phyloP scores from a whole-genome alignment of 2,329 filamentous ascomycete species.

The Diaporthe humulicola region DNA sequence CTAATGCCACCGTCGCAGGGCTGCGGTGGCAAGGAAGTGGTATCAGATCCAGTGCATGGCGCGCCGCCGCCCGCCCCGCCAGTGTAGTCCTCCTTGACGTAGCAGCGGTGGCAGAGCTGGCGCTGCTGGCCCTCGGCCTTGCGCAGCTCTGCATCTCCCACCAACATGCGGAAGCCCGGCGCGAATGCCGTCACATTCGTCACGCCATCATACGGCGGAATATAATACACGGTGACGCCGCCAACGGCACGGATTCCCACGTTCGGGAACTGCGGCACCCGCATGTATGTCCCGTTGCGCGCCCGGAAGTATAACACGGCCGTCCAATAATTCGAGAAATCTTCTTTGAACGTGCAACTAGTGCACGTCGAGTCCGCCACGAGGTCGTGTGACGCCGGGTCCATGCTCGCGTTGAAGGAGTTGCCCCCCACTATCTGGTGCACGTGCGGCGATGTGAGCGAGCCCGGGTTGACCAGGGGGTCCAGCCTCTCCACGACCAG shows the following conservation, averaged over 20 bases:
- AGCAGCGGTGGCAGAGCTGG: slow-evolving; percentile 49
- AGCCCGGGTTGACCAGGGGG: slow-evolving; percentile 52
- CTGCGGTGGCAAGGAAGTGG: slow-evolving; percentile 54
- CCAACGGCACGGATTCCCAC: slow-evolving; percentile 58
- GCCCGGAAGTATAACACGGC: slow-evolving; percentile 29
- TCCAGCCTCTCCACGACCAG: slow-evolving; percentile 43
- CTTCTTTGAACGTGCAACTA: slow-evolving; percentile 29
- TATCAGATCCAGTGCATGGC: slow-evolving; percentile 45
- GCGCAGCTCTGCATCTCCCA: slow-evolving; percentile 51
- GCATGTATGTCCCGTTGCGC: slow-evolving; percentile 30
- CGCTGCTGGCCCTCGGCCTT: slow-evolving; percentile 39
- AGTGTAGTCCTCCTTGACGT: slow-evolving; percentile 46
- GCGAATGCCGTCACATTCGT: slow-evolving; percentile 51
- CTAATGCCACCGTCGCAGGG: slow-evolving; percentile 59
- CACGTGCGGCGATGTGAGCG: slow-evolving; percentile 63
- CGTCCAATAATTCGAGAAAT: slow-evolving; percentile 38
- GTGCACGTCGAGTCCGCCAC: slow-evolving; percentile 52
- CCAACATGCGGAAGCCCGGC: slow-evolving; percentile 58
- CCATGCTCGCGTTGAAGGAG: slow-evolving; percentile 56
- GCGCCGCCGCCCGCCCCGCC: neutral
- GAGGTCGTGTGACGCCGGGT: slow-evolving; percentile 37
- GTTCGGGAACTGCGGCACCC: slow-evolving; percentile 34
- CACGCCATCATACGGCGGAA: slow-evolving; percentile 13
- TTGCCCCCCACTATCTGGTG: slow-evolving; percentile 68
- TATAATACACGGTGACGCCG: slow-evolving; percentile 56